Evolutionary conservation across 106 monocot species (phyloP).

Genomic region (Dendrobium catenatum): DNA sequence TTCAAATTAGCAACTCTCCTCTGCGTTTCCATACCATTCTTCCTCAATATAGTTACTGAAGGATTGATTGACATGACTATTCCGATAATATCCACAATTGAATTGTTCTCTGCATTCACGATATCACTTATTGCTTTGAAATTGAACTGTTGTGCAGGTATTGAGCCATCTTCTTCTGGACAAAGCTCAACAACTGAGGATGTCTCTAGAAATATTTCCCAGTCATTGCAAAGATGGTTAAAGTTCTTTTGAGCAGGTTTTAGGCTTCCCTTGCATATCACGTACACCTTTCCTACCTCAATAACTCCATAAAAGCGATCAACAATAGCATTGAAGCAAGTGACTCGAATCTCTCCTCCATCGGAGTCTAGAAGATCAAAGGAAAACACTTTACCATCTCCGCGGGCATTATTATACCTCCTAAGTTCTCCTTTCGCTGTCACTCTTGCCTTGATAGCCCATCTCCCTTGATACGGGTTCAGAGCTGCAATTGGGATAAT

Average conservation of each 20-base stretch:
- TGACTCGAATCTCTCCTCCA: conserved; percentile 87
- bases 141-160: conserved; percentile 81
- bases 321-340: conserved; percentile 80
- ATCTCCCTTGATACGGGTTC: conserved; percentile 91
- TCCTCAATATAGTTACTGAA: conserved; percentile 67
- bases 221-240: conserved; percentile 88
- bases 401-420: conserved; percentile 76
- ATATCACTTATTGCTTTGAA: conserved; percentile 61
- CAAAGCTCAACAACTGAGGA: conserved; percentile 63
- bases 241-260: conserved; percentile 87
- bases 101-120: conserved; percentile 72
- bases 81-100: conserved; percentile 82
- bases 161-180: conserved; percentile 69
- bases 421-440: conserved; percentile 81
- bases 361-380: conserved; percentile 98
- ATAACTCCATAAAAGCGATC: conserved; percentile 76
- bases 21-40: conserved; percentile 97
- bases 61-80: conserved; percentile 62
- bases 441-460: conserved; percentile 89
- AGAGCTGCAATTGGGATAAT: conserved; percentile 79
- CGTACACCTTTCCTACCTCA: conserved; percentile 80
- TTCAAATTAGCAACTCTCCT: conserved; percentile 74
- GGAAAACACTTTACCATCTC: conserved; percentile 98
- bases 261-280: conserved; percentile 78
- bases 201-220: conserved; percentile 86